Base-by-base conservation (phyloP, 2,329 filamentous ascomycete genomes). In the Aspergillus sp. region DNA sequence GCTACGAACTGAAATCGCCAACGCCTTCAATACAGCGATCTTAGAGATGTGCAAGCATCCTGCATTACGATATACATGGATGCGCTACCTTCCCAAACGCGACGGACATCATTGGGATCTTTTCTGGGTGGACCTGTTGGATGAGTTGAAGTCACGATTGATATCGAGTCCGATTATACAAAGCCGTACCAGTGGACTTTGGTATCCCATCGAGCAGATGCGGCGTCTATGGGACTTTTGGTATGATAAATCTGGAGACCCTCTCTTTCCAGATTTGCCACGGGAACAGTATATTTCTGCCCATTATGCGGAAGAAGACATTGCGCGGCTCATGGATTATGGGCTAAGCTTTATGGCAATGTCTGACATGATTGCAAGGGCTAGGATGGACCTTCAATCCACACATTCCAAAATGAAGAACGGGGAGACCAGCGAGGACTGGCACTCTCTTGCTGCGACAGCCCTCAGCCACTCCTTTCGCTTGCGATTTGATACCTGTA, bases 61-160 rank as follows among this genome's bases (percentile, higher is more conserved):
- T 1, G 68, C 62, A 0, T 69, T 83, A 2, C 72, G 70, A 43
- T 83, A 78, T 58, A 64, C 70, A 4, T 84, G 81, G 82, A 78
- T 80, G 75, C 68, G 72, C 53, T 84, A 78, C 61, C 68, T 84
- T 2, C 81, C 81, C 4, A 15, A n/a, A 12, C 19, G n/a, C 38
- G 32, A 57, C 25, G 47, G 49, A 2, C 17, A 51, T 45, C 38
- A 23, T 6, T 38, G 50, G 21, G 57, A 58, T 45, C n/a, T 19
- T 4, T 58, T 63, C 23, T 63, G 61, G 63, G n/a, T 30, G 9
- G 25, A 3, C n/a, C 30, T 65, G 23, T 9, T 49, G 23, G 15
- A 53, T 8, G 21, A 32, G 6, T 62, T 64, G 21, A 47, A 32
- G 7, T 7, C 10, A 1, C 12, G 17, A 19, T 21, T 59, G 53